Evolutionary conservation across 805 yeast genomes (phyloP), one percentile per base, ranked within the genome.

Genomic region (Candida tammaniensis): DNA sequence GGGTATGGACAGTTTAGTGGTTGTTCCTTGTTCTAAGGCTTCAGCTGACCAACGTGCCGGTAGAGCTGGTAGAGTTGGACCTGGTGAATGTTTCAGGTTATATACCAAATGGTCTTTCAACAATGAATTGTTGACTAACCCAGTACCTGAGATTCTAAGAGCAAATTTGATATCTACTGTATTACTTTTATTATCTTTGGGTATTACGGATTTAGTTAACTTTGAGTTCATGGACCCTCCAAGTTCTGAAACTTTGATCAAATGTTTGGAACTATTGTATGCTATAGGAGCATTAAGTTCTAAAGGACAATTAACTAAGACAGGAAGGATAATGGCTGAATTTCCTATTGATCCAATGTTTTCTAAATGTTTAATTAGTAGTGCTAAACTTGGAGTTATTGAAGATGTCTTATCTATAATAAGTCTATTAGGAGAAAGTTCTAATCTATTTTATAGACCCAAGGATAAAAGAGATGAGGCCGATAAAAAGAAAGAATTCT

Each of bases 201-300:
- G 98, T 0, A 79, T 93, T 24, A 78, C 79, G 18, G 95, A 93
- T 52, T 57, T 93, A 39, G 56, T 89, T 17, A 74, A 77, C 36
- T 89, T 93, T 54, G 96, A 91, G 35, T 87, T 93, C 49, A 74
- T 93, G 80, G 98, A 93, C 52, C 78, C 86, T 6, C 99, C 99
- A 1, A 76, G 86, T 2, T 64, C 80, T 2, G 80, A 78, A 19
- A 67, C 93, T 0, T 61, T 94, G 46, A 74, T 84, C 10, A 78
- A 80, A 35, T 82, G 96, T 0, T 61, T 91, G 23, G 93, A 87
- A 42, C 72, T 85, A 32, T 61, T 93, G n/a, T 91, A 86, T 55
- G 80, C 89, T 0, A 57, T 93, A 7, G 95, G 95, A 0, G 98
- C 97, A 0, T 60, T 93, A 35, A 87, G 85, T 46, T 78, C 81